A percentile compares a stretch with the other conserved stretches of the same genome.
These are phyloP conservation scores for Conidiobolus incongruus DNA, from an alignment of 371 early-diverging fungal genomes.

Conservation along the genomic window DNA sequence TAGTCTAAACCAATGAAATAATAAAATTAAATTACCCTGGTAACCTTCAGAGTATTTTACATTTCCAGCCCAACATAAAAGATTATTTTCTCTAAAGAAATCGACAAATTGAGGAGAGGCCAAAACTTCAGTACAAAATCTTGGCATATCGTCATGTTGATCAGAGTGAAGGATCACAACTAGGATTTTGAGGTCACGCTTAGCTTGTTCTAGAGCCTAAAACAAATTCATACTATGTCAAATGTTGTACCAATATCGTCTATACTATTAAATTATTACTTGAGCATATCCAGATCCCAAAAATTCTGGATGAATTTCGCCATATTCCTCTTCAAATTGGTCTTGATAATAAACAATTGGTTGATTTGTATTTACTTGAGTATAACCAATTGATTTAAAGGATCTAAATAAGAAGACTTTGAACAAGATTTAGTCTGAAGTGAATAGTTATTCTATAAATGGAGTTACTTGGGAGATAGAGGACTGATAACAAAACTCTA, in stretches of 20 bases:
- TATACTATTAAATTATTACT: conserved; percentile 12
- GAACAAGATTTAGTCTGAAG: no score
- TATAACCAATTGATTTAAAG: no score
- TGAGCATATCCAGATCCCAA: conserved; percentile 59
- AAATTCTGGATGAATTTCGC: conserved; percentile 44
- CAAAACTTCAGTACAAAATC: conserved; percentile 36
- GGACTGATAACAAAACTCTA: no score
- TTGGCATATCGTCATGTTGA: conserved; percentile 58
- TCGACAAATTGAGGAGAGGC: conserved; percentile 22
- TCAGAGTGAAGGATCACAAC: conserved; percentile 56
- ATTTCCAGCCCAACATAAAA: conserved; percentile 70
- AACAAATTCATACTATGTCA: no score
- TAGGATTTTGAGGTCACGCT: conserved; percentile 44
- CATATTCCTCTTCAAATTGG: conserved; percentile 43
- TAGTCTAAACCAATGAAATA: not conserved
- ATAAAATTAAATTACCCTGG: conserved; percentile 30
- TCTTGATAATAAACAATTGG: not conserved
- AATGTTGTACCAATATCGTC: no score
- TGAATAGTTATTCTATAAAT: no score
- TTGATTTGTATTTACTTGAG: no score
- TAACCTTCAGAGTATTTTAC: conserved; percentile 49
- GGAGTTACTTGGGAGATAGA: no score
- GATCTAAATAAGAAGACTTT: no score
- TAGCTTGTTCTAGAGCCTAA: conserved; percentile 49
- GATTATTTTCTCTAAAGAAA: conserved; percentile 31